These are phyloP conservation scores for Ambrosiella xylebori DNA, from an alignment of 2,329 filamentous ascomycete genomes.

Conservation along the genomic window DNA sequence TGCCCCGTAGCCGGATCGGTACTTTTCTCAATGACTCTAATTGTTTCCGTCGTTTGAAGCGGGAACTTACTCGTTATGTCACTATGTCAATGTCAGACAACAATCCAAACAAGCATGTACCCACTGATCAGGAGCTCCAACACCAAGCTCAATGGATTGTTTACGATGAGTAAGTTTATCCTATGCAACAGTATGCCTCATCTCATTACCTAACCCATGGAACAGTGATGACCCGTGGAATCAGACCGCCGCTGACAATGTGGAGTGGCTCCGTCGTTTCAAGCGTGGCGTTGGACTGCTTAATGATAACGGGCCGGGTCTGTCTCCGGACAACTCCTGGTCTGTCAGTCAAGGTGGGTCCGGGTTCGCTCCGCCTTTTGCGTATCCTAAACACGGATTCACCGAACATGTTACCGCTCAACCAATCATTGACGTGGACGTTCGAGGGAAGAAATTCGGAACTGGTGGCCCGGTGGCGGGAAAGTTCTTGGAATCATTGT, in stretches of 20 bases:
- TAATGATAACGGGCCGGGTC: constrained; percentile 31
- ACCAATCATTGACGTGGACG: constrained; percentile 19
- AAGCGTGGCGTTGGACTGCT: constrained; percentile 40
- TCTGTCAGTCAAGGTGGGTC: constrained; percentile 31
- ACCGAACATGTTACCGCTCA: constrained; percentile 17
- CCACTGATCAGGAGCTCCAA: constrained; percentile 43
- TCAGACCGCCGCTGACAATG: constrained; percentile 45
- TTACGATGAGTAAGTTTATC: constrained; percentile 37
- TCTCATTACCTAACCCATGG: constrained; percentile 14
- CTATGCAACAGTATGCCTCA: neutral
- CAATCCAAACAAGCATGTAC: constrained; percentile 42
- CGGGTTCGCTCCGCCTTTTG: constrained; percentile 39
- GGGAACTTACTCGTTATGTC: constrained; percentile 36
- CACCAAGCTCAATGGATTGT: constrained; percentile 46
- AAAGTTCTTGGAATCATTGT: constrained; percentile 29
- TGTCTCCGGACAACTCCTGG: constrained; percentile 24
- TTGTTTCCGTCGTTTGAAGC: constrained; percentile 38
- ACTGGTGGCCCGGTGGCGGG: constrained; percentile 29
- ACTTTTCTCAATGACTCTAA: constrained; percentile 41
- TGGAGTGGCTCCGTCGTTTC: constrained; percentile 45
- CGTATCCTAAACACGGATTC: constrained; percentile 23
- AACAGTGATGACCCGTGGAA: constrained; percentile 45
- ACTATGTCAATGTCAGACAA: constrained; percentile 37
- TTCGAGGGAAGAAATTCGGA: constrained; percentile 25
- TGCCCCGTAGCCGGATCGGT: constrained; percentile 6